Conservation (phyloP, 345 rosid genomes). For the Eucalyptus tenuipes region DNA sequence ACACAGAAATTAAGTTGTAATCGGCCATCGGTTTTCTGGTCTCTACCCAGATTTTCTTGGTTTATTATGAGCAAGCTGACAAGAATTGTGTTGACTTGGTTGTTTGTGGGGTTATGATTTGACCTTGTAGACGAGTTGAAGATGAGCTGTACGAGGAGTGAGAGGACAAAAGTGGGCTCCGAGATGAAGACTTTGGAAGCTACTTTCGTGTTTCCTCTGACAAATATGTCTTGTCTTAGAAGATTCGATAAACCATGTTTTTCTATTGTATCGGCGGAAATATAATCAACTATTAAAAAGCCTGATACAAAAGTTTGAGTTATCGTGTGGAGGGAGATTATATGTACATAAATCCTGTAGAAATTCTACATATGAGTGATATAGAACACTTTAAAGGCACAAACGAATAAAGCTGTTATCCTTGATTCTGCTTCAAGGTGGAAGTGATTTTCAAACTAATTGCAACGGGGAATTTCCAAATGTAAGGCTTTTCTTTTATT, state of each 20-base stretch:
- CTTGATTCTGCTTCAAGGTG: neutral
- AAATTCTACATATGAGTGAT: neutral
- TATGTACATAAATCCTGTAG: neutral
- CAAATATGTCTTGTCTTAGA: neutral
- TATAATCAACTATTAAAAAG: neutral
- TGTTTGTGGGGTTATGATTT: neutral
- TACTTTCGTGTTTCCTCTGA: neutral
- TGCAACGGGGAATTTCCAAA: neutral
- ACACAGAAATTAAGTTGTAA: neutral
- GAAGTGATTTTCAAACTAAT: too few relatives aligned
- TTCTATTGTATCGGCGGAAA: neutral
- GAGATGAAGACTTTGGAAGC: neutral
- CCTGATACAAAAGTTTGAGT: neutral
- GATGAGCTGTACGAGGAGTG: neutral
- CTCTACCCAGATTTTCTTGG: neutral
- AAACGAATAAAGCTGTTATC: neutral
- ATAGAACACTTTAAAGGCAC: neutral
- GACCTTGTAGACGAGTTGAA: neutral
- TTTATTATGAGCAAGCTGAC: neutral
- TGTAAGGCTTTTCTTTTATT: too few relatives aligned
- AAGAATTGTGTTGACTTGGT: neutral
- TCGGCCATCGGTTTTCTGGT: neutral
- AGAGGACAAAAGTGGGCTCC: neutral
- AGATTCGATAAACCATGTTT: neutral
- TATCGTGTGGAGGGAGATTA: neutral